A percentile compares a stretch with the other conserved stretches of the same genome.
Conservation (phyloP, 2,329 filamentous ascomycete genomes). For the Neoscytalidium dimidiatum region DNA sequence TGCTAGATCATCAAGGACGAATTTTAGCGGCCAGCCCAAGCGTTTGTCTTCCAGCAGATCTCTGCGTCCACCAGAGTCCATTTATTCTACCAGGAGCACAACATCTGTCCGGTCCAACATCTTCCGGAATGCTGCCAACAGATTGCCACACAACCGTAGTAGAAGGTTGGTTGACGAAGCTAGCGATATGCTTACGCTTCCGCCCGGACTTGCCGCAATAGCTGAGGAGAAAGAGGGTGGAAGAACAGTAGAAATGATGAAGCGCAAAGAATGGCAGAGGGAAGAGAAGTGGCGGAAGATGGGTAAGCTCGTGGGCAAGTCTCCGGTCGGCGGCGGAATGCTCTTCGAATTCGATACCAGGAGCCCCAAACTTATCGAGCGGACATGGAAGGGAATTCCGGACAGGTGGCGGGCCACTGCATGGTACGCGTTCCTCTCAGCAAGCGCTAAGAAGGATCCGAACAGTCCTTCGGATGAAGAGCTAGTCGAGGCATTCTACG, state of each 20-base stretch:
- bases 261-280: slow-evolving; percentile 61
- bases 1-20: slow-evolving; percentile 42
- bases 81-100: slow-evolving; percentile 41
- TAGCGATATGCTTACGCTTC: slow-evolving; percentile 65
- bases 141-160: slow-evolving; percentile 55
- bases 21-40: slow-evolving; percentile 37
- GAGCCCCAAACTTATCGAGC: slow-evolving; percentile 77
- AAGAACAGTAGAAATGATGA: slow-evolving; percentile 50
- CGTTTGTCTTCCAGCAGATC: slow-evolving; percentile 46
- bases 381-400: slow-evolving; percentile 97
- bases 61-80: slow-evolving; percentile 43
- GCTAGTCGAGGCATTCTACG: slow-evolving; percentile 70
- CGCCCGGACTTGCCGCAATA: slow-evolving; percentile 47
- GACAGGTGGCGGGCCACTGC: slow-evolving; percentile 92
- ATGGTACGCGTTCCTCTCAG: slow-evolving; percentile 89
- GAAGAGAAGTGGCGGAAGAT: slow-evolving; percentile 71
- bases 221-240: slow-evolving; percentile 49
- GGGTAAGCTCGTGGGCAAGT: slow-evolving; percentile 46
- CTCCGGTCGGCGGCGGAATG: slow-evolving; percentile 56
- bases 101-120: slow-evolving; percentile 41
- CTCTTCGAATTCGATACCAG: slow-evolving; percentile 77
- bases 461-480: slow-evolving; percentile 60
- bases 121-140: slow-evolving; percentile 56
- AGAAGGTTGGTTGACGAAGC: slow-evolving; percentile 61
- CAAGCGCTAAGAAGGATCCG: slow-evolving; percentile 64